These are phyloP conservation scores for Linum usitatissimum DNA, from an alignment of 345 rosid species.

Conservation along the genomic window DNA sequence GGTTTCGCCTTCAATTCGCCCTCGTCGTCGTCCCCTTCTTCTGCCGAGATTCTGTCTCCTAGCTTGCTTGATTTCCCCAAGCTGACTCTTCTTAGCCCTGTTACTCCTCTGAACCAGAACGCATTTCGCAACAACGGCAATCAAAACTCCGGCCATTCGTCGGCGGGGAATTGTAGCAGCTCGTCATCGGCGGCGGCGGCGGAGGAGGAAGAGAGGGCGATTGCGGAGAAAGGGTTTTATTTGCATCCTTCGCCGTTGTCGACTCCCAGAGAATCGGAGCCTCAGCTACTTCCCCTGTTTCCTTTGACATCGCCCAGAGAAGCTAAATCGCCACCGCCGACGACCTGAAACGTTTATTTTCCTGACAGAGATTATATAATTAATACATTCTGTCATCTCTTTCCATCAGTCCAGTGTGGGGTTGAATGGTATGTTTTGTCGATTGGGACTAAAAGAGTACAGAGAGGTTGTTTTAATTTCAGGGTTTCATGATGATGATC, in stretches of 20 bases:
- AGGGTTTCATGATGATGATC: too few species aligned
- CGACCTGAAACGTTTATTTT: neutral
- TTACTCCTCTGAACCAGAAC: constrained; percentile 74
- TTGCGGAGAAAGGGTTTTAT: constrained; percentile 9
- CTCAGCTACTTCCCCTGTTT: constrained; percentile 5
- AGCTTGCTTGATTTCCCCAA: constrained; percentile 88
- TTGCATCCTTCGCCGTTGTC: constrained; percentile 10
- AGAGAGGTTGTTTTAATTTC: too few species aligned
- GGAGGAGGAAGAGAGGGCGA: constrained; percentile 12
- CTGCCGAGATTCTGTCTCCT: constrained; percentile 81
- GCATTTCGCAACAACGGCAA: constrained; percentile 23
- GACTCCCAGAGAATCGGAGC: constrained; percentile 1
- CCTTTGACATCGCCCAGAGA: constrained; percentile 7
- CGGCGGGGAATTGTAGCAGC: neutral
- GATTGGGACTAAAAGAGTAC: too few species aligned
- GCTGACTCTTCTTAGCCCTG: constrained; percentile 73
- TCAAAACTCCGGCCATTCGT: neutral
- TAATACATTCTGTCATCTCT: too few species aligned
- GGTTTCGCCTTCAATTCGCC: constrained; percentile 17
- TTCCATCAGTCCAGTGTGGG: too few species aligned
- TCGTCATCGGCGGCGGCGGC: constrained; percentile 38
- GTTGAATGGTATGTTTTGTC: too few species aligned
- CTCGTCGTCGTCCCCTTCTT: constrained; percentile 29
- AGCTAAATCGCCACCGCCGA: constrained; percentile 20
- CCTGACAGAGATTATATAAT: too few species aligned